Percentiles rank a stretch among this genome's conserved stretches.
Evolutionary conservation across 805 yeast species (phyloP).

Genomic region (Wickerhamomyces silvicola): DNA sequence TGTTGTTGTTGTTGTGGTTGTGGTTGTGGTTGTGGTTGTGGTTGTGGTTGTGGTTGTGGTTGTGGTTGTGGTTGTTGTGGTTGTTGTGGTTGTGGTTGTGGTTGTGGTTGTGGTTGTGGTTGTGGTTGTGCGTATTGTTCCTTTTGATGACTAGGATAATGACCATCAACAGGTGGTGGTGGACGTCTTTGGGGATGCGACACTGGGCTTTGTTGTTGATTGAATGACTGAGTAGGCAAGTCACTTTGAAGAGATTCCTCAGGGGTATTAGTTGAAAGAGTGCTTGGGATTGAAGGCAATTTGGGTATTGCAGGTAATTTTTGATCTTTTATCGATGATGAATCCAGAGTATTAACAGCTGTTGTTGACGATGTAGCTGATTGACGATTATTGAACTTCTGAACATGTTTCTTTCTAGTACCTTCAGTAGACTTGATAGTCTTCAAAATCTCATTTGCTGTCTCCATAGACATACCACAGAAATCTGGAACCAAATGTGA

Average conservation of each 20-base stretch:
- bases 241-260: constrained; percentile 1
- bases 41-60: constrained; percentile 14
- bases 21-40: constrained; percentile 20
- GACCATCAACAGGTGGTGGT: neutral
- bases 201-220: constrained; percentile 7
- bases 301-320: neutral
- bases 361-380: constrained; percentile 10
- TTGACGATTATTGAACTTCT: constrained; percentile 13
- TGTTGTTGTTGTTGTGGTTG: constrained; percentile 3
- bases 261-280: neutral
- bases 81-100: neutral
- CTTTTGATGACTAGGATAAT: neutral
- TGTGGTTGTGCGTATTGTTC: neutral
- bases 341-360: constrained; percentile 3
- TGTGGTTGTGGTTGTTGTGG: neutral
- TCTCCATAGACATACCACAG: constrained; percentile 98
- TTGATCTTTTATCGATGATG: neutral
- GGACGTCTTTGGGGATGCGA: constrained; percentile 1
- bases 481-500: constrained; percentile 95
- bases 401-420: constrained; percentile 20
- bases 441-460: constrained; percentile 81
- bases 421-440: constrained; percentile 74
- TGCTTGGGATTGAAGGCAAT: neutral
- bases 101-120: constrained; percentile 1
- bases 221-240: constrained; percentile 12